A percentile compares a stretch with the other conserved stretches of the same genome.
These are phyloP conservation scores for Fusarium continuum DNA, from an alignment of 2,329 filamentous ascomycete species.

Conservation along the genomic window DNA sequence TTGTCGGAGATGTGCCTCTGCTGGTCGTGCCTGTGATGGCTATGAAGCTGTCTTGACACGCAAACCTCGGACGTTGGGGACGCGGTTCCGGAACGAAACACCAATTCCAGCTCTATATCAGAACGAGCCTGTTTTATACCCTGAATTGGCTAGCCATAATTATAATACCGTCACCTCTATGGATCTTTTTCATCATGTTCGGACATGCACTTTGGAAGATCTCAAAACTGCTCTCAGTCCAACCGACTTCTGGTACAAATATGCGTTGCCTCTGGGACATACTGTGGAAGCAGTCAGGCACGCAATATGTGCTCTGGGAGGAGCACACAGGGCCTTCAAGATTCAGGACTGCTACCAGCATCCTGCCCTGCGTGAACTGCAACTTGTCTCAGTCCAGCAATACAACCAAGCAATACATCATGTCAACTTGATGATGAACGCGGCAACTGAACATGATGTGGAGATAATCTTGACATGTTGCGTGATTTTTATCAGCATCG, in stretches of 20 bases:
- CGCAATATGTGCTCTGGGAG: slow-evolving; percentile 8
- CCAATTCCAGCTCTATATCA: no score
- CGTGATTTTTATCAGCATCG: slow-evolving; percentile 39
- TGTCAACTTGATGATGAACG: no score
- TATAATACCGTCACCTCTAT: background rate
- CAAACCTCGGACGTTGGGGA: background rate
- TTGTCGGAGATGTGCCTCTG: no score
- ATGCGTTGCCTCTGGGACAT: slow-evolving; percentile 1
- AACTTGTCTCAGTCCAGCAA: background rate
- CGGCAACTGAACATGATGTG: no score
- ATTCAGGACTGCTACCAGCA: no score
- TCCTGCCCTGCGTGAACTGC: background rate
- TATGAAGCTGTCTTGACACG: no score
- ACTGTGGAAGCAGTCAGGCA: background rate
- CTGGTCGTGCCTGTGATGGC: slow-evolving; percentile 23
- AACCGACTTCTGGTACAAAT: slow-evolving; percentile 8
- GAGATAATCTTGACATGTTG: slow-evolving; percentile 38
- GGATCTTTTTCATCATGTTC: background rate
- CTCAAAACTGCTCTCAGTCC: background rate
- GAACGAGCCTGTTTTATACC: no score
- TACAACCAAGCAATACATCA: slow-evolving; percentile 33
- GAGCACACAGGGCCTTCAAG: slow-evolving; percentile 5
- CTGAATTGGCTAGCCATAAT: no score
- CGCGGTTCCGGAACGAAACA: no score
- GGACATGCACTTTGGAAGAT: background rate